phyloP scores from a whole-genome alignment of 2,329 filamentous ascomycete species.

The Aspergillus niger region DNA sequence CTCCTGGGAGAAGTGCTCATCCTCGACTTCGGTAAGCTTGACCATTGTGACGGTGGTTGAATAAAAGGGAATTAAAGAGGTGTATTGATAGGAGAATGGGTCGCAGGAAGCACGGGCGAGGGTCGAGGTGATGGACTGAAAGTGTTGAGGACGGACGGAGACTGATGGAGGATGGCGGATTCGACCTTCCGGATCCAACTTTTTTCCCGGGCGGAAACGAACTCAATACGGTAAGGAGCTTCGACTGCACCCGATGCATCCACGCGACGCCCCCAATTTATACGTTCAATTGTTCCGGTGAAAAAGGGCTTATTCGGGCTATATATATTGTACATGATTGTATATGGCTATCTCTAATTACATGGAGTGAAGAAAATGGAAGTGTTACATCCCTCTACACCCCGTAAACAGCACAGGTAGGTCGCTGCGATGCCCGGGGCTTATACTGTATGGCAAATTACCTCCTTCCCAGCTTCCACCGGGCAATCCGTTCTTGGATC shows the following conservation, averaged over 20 bases:
- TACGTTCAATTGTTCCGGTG: not conserved
- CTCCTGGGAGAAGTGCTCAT: constrained; percentile 83
- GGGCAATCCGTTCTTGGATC: constrained; percentile 81
- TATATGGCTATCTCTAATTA: constrained; percentile 22
- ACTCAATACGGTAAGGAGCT: constrained; percentile 39
- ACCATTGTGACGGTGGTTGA: constrained; percentile 66
- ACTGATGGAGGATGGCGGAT: constrained; percentile 29
- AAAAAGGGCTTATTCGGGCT: not conserved
- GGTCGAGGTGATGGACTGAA: constrained; percentile 13
- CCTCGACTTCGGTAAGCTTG: constrained; percentile 93
- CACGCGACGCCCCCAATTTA: not conserved
- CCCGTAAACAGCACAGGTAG: not conserved
- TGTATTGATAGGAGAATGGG: constrained; percentile 11
- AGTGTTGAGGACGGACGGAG: constrained; percentile 18
- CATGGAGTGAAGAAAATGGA: constrained; percentile 21
- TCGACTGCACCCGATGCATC: constrained; percentile 21
- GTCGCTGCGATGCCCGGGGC: not conserved
- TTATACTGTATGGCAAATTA: constrained; percentile 37
- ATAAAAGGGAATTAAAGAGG: constrained; percentile 10
- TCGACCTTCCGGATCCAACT: constrained; percentile 36
- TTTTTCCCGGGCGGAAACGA: constrained; percentile 38
- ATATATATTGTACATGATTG: constrained; percentile 18
- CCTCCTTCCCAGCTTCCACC: constrained; percentile 75
- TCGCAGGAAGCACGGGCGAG: constrained; percentile 5
- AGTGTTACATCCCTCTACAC: constrained; percentile 2